Conservation (phyloP, 2,329 filamentous ascomycete genomes). For the Penicillium sp. region DNA sequence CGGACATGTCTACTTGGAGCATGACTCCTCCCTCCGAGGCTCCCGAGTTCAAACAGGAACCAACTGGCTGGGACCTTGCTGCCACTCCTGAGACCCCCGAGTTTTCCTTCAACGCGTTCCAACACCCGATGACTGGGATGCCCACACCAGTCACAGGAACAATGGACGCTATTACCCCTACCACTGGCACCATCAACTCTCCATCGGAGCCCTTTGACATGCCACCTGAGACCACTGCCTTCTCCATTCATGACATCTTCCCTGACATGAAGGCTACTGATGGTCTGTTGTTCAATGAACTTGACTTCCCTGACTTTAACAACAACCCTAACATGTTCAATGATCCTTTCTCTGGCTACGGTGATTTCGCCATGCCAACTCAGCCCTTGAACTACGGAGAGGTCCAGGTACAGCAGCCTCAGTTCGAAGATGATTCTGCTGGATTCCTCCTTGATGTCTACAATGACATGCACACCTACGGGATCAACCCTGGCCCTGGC, state of each 20-base stretch:
- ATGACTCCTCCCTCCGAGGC: constrained; percentile 17
- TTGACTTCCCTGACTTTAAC: constrained; percentile 15
- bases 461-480: constrained; percentile 20
- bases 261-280: constrained; percentile 19
- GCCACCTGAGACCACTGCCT: constrained; percentile 8
- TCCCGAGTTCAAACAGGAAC: constrained; percentile 14
- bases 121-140: constrained; percentile 12
- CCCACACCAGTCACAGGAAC: constrained; percentile 13
- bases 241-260: constrained; percentile 18
- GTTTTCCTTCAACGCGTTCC: constrained; percentile 18
- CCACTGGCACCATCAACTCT: constrained; percentile 18
- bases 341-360: constrained; percentile 12
- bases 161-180: constrained; percentile 15
- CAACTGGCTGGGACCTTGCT: constrained; percentile 11
- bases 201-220: constrained; percentile 17
- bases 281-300: constrained; percentile 14
- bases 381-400: constrained; percentile 15
- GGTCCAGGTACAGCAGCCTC: constrained; percentile 9
- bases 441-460: constrained; percentile 18
- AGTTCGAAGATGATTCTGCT: constrained; percentile 17
- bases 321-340: constrained; percentile 17
- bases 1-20: constrained; percentile 12
- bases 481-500: constrained; percentile 16
- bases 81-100: constrained; percentile 16
- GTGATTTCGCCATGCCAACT: constrained; percentile 13